phyloP scores from a whole-genome alignment of 257 asterid genomes.

The Nicotiana knightiana region DNA sequence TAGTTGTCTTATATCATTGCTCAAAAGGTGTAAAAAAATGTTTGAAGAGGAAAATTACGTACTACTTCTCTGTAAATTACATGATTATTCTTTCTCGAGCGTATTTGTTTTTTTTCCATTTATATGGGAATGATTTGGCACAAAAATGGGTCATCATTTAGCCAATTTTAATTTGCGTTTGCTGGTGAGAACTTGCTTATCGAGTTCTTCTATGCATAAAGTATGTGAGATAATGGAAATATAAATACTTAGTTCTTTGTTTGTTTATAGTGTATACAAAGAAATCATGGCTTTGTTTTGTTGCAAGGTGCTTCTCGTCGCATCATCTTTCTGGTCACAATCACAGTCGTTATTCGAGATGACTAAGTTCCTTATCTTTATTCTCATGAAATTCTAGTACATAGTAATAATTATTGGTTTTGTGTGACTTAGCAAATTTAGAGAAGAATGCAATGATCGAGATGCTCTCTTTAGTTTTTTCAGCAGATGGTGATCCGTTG shows the following conservation, averaged over 20 bases:
- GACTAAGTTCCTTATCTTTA: background rate
- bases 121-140: too few species aligned
- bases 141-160: too few species aligned
- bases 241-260: background rate
- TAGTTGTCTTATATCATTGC: too few species aligned
- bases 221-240: background rate
- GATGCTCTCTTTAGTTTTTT: background rate
- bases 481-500: background rate
- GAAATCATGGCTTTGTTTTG: background rate
- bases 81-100: too few species aligned
- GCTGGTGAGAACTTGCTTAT: background rate
- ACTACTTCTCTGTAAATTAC: too few species aligned
- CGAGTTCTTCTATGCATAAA: background rate
- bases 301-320: background rate
- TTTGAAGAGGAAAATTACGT: too few species aligned
- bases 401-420: background rate
- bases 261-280: background rate
- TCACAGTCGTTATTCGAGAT: background rate
- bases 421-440: background rate
- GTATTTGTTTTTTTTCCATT: too few species aligned
- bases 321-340: background rate
- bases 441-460: background rate
- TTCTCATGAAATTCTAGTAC: background rate
- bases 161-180: background rate
- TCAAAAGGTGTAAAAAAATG: too few species aligned